A percentile compares a stretch with the other conserved stretches of the same genome.
Evolutionary conservation across 2,329 filamentous ascomycete species (phyloP).

Genomic region (Ambrosiella xylebori): DNA sequence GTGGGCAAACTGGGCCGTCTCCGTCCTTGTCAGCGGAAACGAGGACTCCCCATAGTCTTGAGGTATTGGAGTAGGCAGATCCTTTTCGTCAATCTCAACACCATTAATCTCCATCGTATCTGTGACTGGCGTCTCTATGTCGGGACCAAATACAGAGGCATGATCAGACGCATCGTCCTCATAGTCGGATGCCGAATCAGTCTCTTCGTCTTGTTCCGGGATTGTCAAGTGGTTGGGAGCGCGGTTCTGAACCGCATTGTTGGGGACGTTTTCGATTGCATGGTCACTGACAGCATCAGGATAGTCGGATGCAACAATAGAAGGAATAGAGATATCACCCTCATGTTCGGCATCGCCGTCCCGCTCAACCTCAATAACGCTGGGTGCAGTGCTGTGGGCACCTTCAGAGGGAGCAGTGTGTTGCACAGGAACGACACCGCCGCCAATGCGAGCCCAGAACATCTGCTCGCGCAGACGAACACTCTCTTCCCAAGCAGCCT

Average conservation of each 20-base stretch:
- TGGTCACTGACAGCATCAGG: conserved; percentile 1
- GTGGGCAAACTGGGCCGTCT: not conserved
- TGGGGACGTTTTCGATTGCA: not conserved
- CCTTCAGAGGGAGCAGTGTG: not conserved
- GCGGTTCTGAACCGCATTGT: not conserved
- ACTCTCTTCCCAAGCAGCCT: conserved; percentile 85
- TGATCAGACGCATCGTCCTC: conserved; percentile 3
- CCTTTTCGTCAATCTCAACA: not conserved
- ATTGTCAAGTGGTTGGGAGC: not conserved
- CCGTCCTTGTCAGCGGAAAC: conserved; percentile 7
- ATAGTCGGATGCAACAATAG: conserved; percentile 6
- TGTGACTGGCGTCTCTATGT: conserved; percentile 7
- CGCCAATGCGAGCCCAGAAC: conserved; percentile 91
- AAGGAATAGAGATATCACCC: conserved; percentile 15
- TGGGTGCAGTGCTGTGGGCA: conserved; percentile 20
- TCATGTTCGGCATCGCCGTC: not conserved
- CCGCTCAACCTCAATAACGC: conserved; percentile 15
- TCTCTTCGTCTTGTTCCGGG: not conserved
- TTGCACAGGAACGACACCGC: conserved; percentile 60
- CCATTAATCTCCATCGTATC: conserved; percentile 2
- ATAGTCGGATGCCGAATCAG: conserved; percentile 1
- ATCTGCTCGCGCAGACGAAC: conserved; percentile 80
- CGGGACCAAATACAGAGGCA: conserved; percentile 4
- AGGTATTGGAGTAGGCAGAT: conserved; percentile 4
- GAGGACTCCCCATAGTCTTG: conserved; percentile 11